Evolutionary conservation across 306 rosid species (phyloP).

Genomic region (Vigna angularis): DNA sequence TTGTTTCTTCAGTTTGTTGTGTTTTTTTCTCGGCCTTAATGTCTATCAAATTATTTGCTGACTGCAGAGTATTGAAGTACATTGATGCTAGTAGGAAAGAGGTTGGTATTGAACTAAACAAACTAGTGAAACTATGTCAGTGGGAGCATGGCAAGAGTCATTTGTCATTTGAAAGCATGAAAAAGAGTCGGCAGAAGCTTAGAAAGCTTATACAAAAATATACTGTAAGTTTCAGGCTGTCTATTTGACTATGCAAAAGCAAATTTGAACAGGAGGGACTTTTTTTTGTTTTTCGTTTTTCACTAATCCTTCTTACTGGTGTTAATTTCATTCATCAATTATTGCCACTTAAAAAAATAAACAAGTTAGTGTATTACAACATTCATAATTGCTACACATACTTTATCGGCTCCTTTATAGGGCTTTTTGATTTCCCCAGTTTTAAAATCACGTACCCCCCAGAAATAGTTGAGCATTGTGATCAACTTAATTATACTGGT

Average conservation of each 20-base stretch:
- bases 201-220: constrained; percentile 81
- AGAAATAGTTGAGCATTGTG: background rate
- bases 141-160: constrained; percentile 75
- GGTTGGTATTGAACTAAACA: constrained; percentile 65
- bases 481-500: background rate
- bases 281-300: background rate
- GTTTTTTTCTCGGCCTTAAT: background rate
- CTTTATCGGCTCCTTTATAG: background rate
- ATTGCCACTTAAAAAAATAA: background rate
- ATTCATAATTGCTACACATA: background rate
- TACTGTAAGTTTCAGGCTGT: constrained; percentile 59
- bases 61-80: constrained; percentile 68
- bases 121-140: constrained; percentile 67
- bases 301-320: background rate
- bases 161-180: constrained; percentile 64
- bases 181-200: constrained; percentile 75
- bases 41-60: constrained; percentile 25
- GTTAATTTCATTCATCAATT: constrained; percentile 5
- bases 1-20: constrained; percentile 11
- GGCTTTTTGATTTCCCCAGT: background rate
- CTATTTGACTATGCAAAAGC: constrained; percentile 4
- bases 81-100: constrained; percentile 60
- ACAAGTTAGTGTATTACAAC: background rate
- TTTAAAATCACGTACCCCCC: background rate
- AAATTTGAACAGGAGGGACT: background rate